Evolutionary conservation across 495 filamentous ascomycete species (phyloP).

Genomic region (Podospora tetraspora): DNA sequence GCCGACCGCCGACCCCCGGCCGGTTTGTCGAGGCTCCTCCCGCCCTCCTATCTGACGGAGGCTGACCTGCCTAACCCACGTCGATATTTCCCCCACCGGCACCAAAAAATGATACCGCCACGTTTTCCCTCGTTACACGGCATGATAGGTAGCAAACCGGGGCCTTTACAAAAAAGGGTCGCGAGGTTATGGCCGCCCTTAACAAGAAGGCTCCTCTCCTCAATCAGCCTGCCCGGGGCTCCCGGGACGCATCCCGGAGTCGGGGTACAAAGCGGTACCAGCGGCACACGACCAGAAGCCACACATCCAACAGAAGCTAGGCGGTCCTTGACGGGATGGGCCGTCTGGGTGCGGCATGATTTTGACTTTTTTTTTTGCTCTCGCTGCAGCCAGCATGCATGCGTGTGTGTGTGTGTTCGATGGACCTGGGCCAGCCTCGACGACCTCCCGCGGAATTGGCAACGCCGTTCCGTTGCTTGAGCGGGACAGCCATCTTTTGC

Average conservation of each 20-base stretch:
- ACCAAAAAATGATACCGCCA: neutral
- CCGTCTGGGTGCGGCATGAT: constrained; percentile 18
- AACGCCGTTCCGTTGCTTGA: neutral
- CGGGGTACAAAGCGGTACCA: constrained; percentile 1
- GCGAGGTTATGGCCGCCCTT: neutral
- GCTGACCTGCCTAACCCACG: neutral
- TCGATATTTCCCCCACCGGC: neutral
- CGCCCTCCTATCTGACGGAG: neutral
- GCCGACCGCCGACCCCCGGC: neutral
- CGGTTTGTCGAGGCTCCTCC: neutral
- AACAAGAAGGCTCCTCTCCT: neutral
- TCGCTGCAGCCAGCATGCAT: constrained; percentile 15
- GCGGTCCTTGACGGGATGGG: constrained; percentile 16
- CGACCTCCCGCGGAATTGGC: neutral
- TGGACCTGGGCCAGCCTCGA: constrained; percentile 1
- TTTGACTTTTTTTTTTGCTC: neutral
- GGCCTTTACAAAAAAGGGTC: neutral
- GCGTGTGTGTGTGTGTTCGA: constrained; percentile 12
- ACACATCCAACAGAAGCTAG: constrained; percentile 9
- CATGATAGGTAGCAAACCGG: neutral
- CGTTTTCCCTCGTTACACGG: neutral
- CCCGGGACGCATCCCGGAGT: neutral
- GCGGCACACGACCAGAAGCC: neutral
- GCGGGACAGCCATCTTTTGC: neutral
- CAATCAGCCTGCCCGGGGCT: constrained; percentile 2